These are phyloP conservation scores for Esteya vermicola DNA, from an alignment of 2,329 filamentous ascomycete species.

Conservation along the genomic window DNA sequence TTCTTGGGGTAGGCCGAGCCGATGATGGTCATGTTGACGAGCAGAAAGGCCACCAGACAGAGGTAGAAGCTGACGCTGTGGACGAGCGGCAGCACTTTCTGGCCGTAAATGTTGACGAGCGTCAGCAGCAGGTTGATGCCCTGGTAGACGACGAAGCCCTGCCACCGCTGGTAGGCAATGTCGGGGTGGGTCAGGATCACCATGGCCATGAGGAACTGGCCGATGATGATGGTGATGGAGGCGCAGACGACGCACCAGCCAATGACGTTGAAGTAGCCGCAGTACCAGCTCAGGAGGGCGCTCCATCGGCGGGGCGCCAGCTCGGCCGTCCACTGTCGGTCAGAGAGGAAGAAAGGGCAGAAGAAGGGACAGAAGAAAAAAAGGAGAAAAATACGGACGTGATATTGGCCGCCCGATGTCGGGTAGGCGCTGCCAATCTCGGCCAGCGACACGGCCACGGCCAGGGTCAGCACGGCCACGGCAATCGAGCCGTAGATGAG, in stretches of 20 bases:
- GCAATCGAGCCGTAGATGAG: constrained; percentile 26
- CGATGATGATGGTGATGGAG: constrained; percentile 28
- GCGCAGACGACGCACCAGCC: constrained; percentile 29
- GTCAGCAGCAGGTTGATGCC: constrained; percentile 27
- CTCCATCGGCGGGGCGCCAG: constrained; percentile 25
- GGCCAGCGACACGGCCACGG: constrained; percentile 28
- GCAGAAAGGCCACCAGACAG: no score
- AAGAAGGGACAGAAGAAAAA: no score
- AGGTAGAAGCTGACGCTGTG: no score
- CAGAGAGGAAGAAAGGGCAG: no score
- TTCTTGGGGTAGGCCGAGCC: background rate
- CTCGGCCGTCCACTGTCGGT: constrained; percentile 35
- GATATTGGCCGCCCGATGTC: constrained; percentile 34
- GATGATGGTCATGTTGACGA: background rate
- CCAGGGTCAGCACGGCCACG: constrained; percentile 25
- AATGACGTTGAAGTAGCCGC: constrained; percentile 27
- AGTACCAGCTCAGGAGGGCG: constrained; percentile 26
- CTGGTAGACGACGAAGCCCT: constrained; percentile 31
- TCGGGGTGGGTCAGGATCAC: constrained; percentile 24
- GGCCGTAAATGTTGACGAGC: no score
- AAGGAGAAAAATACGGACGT: no score
- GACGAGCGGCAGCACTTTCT: no score
- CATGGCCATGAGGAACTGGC: constrained; percentile 25
- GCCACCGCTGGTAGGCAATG: constrained; percentile 28
- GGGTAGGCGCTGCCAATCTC: constrained; percentile 34